Percentiles rank a stretch among this genome's conserved stretches.
phyloP scores from a whole-genome alignment of 306 rosid genomes.

The Cyamopsis tetragonoloba region DNA sequence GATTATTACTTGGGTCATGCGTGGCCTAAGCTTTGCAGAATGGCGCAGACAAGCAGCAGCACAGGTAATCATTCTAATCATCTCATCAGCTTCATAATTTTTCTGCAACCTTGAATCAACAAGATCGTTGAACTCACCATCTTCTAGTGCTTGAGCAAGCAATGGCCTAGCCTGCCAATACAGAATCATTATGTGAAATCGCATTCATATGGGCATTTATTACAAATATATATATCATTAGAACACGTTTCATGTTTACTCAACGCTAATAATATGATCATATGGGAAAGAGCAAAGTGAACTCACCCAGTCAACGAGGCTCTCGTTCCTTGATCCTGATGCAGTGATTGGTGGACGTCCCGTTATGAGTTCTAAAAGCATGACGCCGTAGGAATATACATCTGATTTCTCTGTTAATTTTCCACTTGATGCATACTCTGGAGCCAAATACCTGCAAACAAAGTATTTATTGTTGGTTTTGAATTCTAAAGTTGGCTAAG shows the following conservation, averaged over 20 bases:
- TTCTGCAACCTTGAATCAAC: constrained; percentile 50
- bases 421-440: constrained; percentile 66
- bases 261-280: too few relatives aligned
- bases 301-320: constrained; percentile 64
- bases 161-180: constrained; percentile 56
- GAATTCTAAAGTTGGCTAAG: neutral
- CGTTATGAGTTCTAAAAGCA: constrained; percentile 61
- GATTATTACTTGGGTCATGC: constrained; percentile 51
- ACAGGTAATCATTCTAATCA: constrained; percentile 50
- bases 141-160: constrained; percentile 45
- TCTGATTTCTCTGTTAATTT: constrained; percentile 62
- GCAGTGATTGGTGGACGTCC: constrained; percentile 45
- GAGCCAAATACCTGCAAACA: constrained; percentile 56
- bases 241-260: too few relatives aligned
- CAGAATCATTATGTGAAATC: too few relatives aligned
- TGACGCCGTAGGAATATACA: constrained; percentile 53
- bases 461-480: neutral
- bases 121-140: constrained; percentile 36
- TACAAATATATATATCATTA: too few relatives aligned
- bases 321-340: constrained; percentile 37
- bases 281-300: constrained; percentile 36
- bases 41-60: constrained; percentile 58
- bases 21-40: constrained; percentile 50
- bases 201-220: too few relatives aligned
- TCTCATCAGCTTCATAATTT: constrained; percentile 38